Conservation (phyloP, 2,329 filamentous ascomycete species). For the Ciborinia camelliae region DNA sequence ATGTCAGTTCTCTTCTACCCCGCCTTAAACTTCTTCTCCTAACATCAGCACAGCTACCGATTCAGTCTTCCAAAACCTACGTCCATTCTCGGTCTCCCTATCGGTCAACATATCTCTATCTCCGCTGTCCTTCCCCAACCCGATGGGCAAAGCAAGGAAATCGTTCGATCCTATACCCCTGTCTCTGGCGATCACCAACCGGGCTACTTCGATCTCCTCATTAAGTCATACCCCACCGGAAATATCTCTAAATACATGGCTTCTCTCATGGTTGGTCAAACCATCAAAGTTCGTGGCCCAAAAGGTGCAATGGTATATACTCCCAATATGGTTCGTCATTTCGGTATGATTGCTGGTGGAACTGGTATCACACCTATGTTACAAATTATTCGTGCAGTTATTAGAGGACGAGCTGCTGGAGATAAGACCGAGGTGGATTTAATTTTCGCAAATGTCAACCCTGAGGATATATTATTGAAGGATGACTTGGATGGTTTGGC, state of each 20-base stretch:
- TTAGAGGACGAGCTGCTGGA: conserved; percentile 72
- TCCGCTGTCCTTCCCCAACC: conserved; percentile 65
- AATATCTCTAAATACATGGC: conserved; percentile 96
- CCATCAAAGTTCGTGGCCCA: conserved; percentile 86
- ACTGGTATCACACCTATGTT: conserved; percentile 99
- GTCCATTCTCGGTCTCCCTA: conserved; percentile 89
- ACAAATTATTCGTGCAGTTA: conserved; percentile 88
- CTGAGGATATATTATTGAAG: conserved; percentile 87
- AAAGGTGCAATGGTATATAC: conserved; percentile 98
- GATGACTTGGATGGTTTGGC: conserved; percentile 83
- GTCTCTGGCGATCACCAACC: conserved; percentile 85
- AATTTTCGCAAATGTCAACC: conserved; percentile 95
- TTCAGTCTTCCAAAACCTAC: conserved; percentile 76
- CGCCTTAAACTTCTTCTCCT: conserved; percentile 2
- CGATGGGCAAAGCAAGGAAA: conserved; percentile 74
- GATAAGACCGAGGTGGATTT: conserved; percentile 89
- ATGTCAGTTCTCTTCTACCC: conserved; percentile 55
- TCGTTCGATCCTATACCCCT: conserved; percentile 88
- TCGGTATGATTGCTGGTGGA: conserved; percentile 97
- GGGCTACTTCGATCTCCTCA: conserved; percentile 91
- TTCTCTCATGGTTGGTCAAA: conserved; percentile 75
- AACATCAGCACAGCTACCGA: conserved; percentile 65
- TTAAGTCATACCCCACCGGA: conserved; percentile 96
- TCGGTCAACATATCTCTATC: conserved; percentile 98
- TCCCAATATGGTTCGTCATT: conserved; percentile 92